Base-by-base conservation (phyloP, 495 filamentous ascomycete genomes). In the Tirmania nivea region DNA sequence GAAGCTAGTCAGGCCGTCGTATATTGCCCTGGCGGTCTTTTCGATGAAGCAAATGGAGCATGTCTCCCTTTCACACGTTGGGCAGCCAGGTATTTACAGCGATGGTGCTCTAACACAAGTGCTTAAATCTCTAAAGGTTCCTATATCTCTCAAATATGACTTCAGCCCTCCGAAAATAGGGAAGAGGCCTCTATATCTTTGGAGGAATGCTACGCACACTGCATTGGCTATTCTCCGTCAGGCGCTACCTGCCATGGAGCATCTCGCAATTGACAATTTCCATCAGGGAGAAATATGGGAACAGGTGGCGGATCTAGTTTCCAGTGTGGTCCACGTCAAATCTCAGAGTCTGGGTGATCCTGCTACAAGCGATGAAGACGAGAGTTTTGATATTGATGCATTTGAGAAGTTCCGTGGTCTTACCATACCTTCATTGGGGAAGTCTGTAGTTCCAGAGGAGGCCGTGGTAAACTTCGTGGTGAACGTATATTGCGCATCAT, bases 21-120 rank as follows among this genome's bases (percentile, higher is more conserved):
- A 83, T 62, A 77, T 97, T 50, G 86, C 90, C 16, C 75, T 96
- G 60, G 87, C 87, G 0, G 85, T 81, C 62, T 73, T 77, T 19
- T 73, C 79, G 48, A 90, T 92, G 69, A 70, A 73, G 14, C 71
- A 87, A 35, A 65, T 89, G 0, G 72, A 80, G 59, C 71, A 68
- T 50, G 73, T 89, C 31, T 68, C 87, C 17, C 61, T 77, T 17
- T 68, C 74, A 16, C 77, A 85, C 53, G 77, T 78, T 5, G 68
- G 71, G 10, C 78, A 81, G 47, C 58, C 65, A 34, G 76, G 84
- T 49, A 75, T 88, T 3, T 86, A 86, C 59, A 67, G 65, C 6
- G 77, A 76, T 35, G 76, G 73, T 8, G 73, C 83, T 10, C 67
- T 88, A 12, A 63, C 74, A 8, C 69, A 70, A 2, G 74, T 73